phyloP scores from a whole-genome alignment of 192 early-diverging fungal species.

The Podila horticola region DNA sequence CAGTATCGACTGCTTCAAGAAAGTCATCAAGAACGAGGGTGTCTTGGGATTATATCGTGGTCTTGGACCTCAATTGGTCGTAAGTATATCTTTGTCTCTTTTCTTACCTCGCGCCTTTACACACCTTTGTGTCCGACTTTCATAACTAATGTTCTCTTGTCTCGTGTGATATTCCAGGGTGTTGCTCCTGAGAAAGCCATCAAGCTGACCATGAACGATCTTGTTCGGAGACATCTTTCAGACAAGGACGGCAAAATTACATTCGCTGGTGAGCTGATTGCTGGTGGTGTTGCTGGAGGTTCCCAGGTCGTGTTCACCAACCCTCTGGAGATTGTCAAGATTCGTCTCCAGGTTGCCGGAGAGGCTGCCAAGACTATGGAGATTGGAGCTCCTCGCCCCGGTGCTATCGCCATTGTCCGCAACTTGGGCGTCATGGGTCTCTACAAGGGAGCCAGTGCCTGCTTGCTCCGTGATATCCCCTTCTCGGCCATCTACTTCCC shows the following conservation, averaged over 20 bases:
- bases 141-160: background rate
- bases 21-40: constrained; percentile 94
- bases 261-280: constrained; percentile 83
- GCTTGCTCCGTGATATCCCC: constrained; percentile 94
- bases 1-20: constrained; percentile 94
- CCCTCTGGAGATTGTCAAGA: constrained; percentile 99
- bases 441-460: constrained; percentile 94
- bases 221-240: constrained; percentile 77
- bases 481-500: constrained; percentile 99
- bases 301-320: constrained; percentile 95
- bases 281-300: constrained; percentile 88
- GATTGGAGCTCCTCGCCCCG: constrained; percentile 60
- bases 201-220: constrained; percentile 97
- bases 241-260: constrained; percentile 80
- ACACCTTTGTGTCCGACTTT: background rate
- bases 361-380: constrained; percentile 70
- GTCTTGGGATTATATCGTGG: constrained; percentile 91
- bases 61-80: constrained; percentile 90
- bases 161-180: constrained; percentile 53
- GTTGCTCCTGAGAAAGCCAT: constrained; percentile 99
- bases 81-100: constrained; percentile 36
- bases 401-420: constrained; percentile 89
- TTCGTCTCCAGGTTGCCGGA: constrained; percentile 92
- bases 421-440: constrained; percentile 92
- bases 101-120: background rate